phyloP scores from a whole-genome alignment of 2,329 filamentous ascomycete species.

The Exutisphaerella laricina region DNA sequence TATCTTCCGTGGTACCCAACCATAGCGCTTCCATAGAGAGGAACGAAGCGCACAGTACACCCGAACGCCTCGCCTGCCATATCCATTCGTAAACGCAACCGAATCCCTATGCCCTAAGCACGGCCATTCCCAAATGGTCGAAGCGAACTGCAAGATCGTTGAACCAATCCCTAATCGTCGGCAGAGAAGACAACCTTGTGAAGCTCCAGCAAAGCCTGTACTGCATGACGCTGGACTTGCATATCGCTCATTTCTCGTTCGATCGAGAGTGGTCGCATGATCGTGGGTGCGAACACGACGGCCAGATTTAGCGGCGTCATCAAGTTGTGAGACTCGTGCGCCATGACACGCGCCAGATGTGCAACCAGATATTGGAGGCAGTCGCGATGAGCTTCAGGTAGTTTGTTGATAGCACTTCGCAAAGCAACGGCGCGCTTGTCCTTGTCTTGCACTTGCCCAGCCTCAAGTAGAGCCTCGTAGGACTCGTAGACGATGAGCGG shows the following conservation, averaged over 20 bases:
- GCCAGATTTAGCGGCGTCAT: constrained; percentile 97
- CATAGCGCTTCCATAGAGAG: not conserved
- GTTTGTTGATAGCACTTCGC: constrained; percentile 65
- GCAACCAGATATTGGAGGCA: constrained; percentile 91
- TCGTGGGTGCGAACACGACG: constrained; percentile 95
- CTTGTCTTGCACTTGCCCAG: constrained; percentile 53
- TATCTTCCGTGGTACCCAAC: not conserved
- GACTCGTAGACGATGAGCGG: constrained; percentile 89
- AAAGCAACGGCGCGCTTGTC: constrained; percentile 66
- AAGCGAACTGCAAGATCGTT: not conserved
- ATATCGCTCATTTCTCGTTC: constrained; percentile 96
- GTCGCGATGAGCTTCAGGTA: constrained; percentile 79
- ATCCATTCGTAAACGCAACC: not conserved
- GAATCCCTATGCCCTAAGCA: not conserved
- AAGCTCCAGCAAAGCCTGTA: constrained; percentile 91
- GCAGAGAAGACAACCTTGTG: constrained; percentile 67
- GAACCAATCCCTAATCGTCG: constrained; percentile 9
- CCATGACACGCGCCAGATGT: constrained; percentile 81
- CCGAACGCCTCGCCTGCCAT: constrained; percentile 2
- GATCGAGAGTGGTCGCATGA: constrained; percentile 85
- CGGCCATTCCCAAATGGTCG: constrained; percentile 1
- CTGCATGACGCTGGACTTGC: constrained; percentile 82
- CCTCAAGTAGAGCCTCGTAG: constrained; percentile 84
- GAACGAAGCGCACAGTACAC: not conserved
- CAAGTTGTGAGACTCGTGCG: constrained; percentile 76